Evolutionary conservation across 805 yeast species (phyloP).

Genomic region (Lachancea cidri): DNA sequence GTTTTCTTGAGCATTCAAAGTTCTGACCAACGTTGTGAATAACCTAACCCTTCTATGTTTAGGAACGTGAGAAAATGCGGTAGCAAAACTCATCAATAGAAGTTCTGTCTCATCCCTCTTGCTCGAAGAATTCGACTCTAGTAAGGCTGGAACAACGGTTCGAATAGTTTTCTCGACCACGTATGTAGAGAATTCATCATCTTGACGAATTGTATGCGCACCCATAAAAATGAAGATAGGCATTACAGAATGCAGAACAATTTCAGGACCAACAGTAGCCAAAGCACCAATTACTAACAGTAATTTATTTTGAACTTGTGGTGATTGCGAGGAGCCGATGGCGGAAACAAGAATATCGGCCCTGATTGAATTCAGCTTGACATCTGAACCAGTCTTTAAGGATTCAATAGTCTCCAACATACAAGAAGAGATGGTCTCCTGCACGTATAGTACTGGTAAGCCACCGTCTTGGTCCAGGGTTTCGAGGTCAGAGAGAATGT

Average conservation of each 20-base stretch:
- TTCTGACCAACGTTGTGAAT: slow-evolving; percentile 69
- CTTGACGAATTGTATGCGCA: slow-evolving; percentile 93
- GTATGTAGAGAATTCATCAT: slow-evolving; percentile 88
- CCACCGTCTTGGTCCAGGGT: slow-evolving; percentile 88
- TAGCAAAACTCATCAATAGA: slow-evolving; percentile 79
- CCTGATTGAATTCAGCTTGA: slow-evolving; percentile 65
- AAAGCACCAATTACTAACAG: slow-evolving; percentile 80
- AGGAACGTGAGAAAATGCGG: slow-evolving; percentile 94
- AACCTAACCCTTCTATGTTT: slow-evolving; percentile 89
- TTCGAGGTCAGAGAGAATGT: slow-evolving; percentile 66
- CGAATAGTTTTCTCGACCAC: slow-evolving; percentile 89
- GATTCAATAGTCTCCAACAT: slow-evolving; percentile 64
- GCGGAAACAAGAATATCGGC: slow-evolving; percentile 90
- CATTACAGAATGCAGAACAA: slow-evolving; percentile 93
- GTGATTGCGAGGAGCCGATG: slow-evolving; percentile 82
- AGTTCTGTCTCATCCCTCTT: slow-evolving; percentile 70
- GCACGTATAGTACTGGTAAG: slow-evolving; percentile 83
- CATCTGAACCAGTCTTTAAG: slow-evolving; percentile 40
- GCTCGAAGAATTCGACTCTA: slow-evolving; percentile 41
- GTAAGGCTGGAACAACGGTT: slow-evolving; percentile 86
- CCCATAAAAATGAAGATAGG: slow-evolving; percentile 99
- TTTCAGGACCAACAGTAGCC: slow-evolving; percentile 86
- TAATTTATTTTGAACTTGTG: slow-evolving; percentile 89
- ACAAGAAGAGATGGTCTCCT: slow-evolving; percentile 84
- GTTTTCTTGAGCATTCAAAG: slow-evolving; percentile 64